Base-by-base conservation (phyloP, 495 filamentous ascomycete species). In the Tetracladium setigerum region DNA sequence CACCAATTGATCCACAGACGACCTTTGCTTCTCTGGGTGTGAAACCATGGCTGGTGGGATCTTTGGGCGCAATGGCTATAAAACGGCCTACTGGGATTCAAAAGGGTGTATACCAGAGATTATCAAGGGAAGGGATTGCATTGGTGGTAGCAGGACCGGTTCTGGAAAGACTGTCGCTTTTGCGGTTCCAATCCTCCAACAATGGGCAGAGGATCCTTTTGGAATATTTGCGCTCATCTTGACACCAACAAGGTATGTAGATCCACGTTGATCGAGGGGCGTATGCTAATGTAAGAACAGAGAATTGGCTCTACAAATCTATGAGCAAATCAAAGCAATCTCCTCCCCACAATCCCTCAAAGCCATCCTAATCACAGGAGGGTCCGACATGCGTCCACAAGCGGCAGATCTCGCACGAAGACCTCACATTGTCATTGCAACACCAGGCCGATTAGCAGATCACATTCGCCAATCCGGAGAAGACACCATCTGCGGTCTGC, bases 141-240 rank as follows among this genome's bases (percentile, higher is more conserved):
- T 98, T 54, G 92, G 94, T 54, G 88, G 89, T 14, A 95, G 87
- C 56, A 75, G 86, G 46, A 98, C 92, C 3, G 92, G 92, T 67
- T 95, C 91, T n/a, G 92, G 92, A 62, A 98, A 98, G 70, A 98
- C 92, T n/a, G 81, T 95, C 35, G 90, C 92, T 30, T 98, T 98
- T 67, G 82, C 90, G 11, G 87, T 86, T 8, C 92, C 92, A 13
- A 92, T 98, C 39, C 68, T 97, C 41, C 91, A 96, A 60, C 81
- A 81, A 65, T 97, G 90, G 92, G 81, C 92, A 3, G 73, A 84
- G 62, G 90, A 98, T 71, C 92, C 92, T 7, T 77, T 83, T 49
- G 94, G 88, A 31, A 88, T 96, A 57, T 98, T 82, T 66, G 92
- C 83, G 11, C 62, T 98, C 8, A 75, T 98, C 14, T 67, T 98